These are phyloP conservation scores for Heterobasidion irregulare DNA, from an alignment of 1,284 basidiomycete genomes.

Conservation along the genomic window DNA sequence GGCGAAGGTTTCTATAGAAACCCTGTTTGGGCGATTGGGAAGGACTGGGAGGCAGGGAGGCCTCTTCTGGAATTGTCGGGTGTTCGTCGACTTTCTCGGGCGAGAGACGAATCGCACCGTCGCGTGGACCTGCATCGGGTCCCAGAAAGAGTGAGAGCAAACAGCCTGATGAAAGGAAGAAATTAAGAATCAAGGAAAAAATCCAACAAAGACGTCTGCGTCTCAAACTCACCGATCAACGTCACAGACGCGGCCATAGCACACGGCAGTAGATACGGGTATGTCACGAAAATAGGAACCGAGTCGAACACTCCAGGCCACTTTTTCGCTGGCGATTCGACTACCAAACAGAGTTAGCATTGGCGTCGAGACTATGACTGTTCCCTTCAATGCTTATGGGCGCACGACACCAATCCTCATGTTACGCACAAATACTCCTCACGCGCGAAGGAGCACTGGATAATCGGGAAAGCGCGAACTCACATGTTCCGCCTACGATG, in stretches of 20 bases:
- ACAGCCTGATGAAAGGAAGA: constrained; percentile 44
- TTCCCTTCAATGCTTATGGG: not conserved
- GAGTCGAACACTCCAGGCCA: constrained; percentile 72
- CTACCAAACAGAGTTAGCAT: constrained; percentile 25
- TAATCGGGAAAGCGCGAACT: constrained; percentile 19
- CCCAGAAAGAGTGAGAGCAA: constrained; percentile 85
- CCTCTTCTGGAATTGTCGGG: constrained; percentile 54
- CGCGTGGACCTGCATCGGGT: constrained; percentile 82
- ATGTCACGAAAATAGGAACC: constrained; percentile 62
- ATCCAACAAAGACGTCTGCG: not conserved
- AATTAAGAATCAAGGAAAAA: no score
- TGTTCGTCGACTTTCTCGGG: constrained; percentile 54
- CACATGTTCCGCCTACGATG: constrained; percentile 80
- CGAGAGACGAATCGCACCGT: constrained; percentile 75
- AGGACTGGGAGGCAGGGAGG: constrained; percentile 26
- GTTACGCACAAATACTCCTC: no score
- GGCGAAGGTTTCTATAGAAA: constrained; percentile 18
- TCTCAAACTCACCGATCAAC: constrained; percentile 44
- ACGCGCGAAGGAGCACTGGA: not conserved
- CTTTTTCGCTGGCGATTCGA: constrained; percentile 81
- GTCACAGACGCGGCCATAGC: constrained; percentile 71
- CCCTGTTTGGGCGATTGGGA: constrained; percentile 6
- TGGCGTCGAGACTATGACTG: constrained; percentile 1
- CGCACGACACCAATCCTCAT: no score
- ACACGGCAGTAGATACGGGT: constrained; percentile 92